A percentile compares a stretch with the other conserved stretches of the same genome.
These are phyloP conservation scores for Coprinellus micaceus DNA, from an alignment of 768 basidiomycete species.

Conservation along the genomic window DNA sequence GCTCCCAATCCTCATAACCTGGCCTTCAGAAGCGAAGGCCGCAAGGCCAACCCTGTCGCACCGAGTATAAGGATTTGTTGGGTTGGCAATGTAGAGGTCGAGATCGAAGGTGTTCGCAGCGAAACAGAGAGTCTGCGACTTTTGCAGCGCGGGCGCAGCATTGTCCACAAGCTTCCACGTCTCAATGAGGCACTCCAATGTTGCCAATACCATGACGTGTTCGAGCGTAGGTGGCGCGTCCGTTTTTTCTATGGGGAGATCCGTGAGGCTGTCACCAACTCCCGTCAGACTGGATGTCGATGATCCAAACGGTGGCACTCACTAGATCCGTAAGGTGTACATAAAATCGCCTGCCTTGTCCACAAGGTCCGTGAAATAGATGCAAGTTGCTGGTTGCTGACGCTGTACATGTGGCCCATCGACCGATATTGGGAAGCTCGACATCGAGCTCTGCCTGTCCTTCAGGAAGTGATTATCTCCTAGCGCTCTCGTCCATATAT, in stretches of 20 bases:
- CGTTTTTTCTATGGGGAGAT: neutral
- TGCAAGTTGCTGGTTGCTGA: neutral
- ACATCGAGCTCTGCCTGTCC: neutral
- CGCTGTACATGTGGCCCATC: neutral
- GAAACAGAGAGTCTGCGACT: neutral
- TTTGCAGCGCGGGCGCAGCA: neutral
- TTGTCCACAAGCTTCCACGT: neutral
- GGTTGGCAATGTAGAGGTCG: neutral
- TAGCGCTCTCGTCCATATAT: slow-evolving; percentile 27
- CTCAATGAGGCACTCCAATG: neutral
- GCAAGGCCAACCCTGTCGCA: neutral
- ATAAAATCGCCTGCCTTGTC: neutral
- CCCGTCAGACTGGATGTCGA: neutral
- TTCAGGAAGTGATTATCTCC: slow-evolving; percentile 22
- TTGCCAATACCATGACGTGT: neutral
- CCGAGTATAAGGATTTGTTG: neutral
- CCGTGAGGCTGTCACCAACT: neutral
- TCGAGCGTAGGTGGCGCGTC: neutral
- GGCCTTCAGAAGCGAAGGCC: slow-evolving; percentile 5
- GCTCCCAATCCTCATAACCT: slow-evolving; percentile 8
- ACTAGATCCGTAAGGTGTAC: neutral
- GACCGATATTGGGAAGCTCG: neutral
- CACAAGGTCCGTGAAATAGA: neutral
- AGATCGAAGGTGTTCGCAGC: neutral
- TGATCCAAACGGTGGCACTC: neutral